Base-by-base conservation (phyloP, 805 yeast genomes). In the Candida namnaoensis region DNA sequence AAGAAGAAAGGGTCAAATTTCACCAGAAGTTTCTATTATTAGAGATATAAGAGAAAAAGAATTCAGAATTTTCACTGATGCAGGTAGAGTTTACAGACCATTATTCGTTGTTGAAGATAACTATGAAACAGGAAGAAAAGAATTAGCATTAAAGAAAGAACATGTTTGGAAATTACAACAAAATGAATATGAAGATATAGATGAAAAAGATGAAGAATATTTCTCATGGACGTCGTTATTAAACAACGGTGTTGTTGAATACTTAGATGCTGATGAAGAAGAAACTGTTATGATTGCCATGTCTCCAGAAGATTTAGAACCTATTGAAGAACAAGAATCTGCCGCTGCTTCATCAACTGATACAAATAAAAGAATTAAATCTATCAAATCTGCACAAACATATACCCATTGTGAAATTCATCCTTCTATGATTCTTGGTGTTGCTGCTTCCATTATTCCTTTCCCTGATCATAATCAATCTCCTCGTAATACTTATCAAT, bases 391-490 rank as follows among this genome's bases (percentile, higher is more conserved):
- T 53, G 72, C 78, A 1, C 85, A 81, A 49, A 88, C 98, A 2
- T 93, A 87, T 71, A 93, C 99, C 0, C 99, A 93, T 65, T 93
- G 99, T 76, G 99, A 93, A 68, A 90, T 93, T 59, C 99, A 93
- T 67, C 99, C 99, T 15, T 84, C 95, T 28, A 93, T 93, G 99
- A 91, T 93, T 64, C 73, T 93, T 47, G 99, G 99, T 65, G 96
- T 93, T 50, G 96, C 97, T 37, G 99, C 99, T 5, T 87, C 96
- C 27, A 88, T 93, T 61, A 93, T 93, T 74, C 99, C 99, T 15
- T 93, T 93, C 85, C 99, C 99, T 12, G 99, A 93, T 68, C 99
- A 93, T 66, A 93, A 93, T 65, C 99, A 93, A 72, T 90, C 97
- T 46, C 99, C 99, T 46, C 91, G 99, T 80, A 93, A 93, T 61